Evolutionary conservation across 73 alveolate species (phyloP).

Genomic region (Tetrahymena malaccensis): DNA sequence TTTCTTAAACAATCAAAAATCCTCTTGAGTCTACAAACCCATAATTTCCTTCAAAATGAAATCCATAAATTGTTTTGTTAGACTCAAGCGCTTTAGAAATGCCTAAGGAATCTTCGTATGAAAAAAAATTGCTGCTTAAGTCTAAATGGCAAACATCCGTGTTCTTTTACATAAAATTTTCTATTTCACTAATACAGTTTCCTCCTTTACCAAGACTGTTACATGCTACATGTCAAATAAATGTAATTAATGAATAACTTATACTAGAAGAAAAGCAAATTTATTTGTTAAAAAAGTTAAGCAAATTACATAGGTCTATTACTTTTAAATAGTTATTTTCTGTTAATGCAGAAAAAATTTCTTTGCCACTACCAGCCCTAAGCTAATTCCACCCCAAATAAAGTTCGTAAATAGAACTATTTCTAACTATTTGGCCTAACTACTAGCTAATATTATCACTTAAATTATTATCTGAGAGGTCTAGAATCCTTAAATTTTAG

Average conservation of each 20-base stretch:
- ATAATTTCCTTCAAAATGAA: slow-evolving; percentile 33
- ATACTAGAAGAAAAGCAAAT: background rate
- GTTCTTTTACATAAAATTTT: slow-evolving; percentile 12
- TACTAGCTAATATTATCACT: background rate
- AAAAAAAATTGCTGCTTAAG: slow-evolving; percentile 9
- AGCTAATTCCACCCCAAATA: slow-evolving; percentile 26
- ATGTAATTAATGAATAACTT: background rate
- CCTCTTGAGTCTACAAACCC: slow-evolving; percentile 39
- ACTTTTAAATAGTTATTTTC: slow-evolving; percentile 12
- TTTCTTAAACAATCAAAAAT: slow-evolving; percentile 1
- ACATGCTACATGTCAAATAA: background rate
- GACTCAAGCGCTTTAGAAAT: slow-evolving; percentile 1
- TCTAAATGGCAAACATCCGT: slow-evolving; percentile 11
- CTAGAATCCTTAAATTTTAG: background rate
- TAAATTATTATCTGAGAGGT: slow-evolving; percentile 6
- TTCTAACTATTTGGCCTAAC: background rate
- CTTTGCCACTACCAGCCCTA: background rate
- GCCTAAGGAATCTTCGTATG: background rate
- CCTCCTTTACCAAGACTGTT: slow-evolving; percentile 16
- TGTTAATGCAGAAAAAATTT: slow-evolving; percentile 5
- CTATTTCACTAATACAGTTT: background rate
- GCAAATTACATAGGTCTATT: background rate
- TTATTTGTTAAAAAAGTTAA: background rate
- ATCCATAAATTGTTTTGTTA: slow-evolving; percentile 27
- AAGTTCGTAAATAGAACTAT: slow-evolving; percentile 9